Base-by-base conservation (phyloP, 345 rosid species). In the Psidium friedrichsthalianum region DNA sequence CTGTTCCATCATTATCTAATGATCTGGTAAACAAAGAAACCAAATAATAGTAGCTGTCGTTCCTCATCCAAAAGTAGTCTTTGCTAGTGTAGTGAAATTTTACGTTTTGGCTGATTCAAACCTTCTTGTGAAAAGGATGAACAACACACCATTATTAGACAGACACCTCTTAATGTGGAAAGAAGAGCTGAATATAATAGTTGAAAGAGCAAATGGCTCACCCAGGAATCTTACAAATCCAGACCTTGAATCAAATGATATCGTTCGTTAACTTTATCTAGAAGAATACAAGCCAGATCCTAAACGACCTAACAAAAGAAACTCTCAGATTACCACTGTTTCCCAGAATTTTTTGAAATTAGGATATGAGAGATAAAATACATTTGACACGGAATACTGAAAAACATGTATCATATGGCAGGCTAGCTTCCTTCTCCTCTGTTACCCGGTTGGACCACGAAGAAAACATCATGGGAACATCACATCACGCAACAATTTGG, bases 401-500 rank as follows among this genome's bases (percentile, higher is more conserved):
- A 40, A 69, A 69, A 69, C 24, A 20, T 44, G 24, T 9, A 18
- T 69, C 25, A 20, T 69, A 36, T 2, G 47, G 80, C 25, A 69
- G 80, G 80, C 80, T 69, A 69, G 80, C 80, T 69, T 69, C 20
- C 80, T 69, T 69, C 80, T 69, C 80, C 80, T 69, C 47, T 36
- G 80, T 69, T 18, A 69, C 47, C 47, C 6, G 12, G 7, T 69
- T 20, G 80, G 47, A 69, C 25, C 47, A 69, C 0, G 47, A 10
- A 69, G 80, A 32, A 64, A 69, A 69, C 80, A 69, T 69, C 47
- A 36, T 13, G 22, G 25, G 6, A 42, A 69, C 80, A 82, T 96
- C 95, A 96, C 97, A 94, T 95, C 87, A 94, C 89, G 90, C 94
- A 88, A 87, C 99, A 96, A 89, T 92, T 94, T 20, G 89, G 85